Base-by-base conservation (phyloP, 208 protist genomes). In the Wallacemonas rigidus region DNA sequence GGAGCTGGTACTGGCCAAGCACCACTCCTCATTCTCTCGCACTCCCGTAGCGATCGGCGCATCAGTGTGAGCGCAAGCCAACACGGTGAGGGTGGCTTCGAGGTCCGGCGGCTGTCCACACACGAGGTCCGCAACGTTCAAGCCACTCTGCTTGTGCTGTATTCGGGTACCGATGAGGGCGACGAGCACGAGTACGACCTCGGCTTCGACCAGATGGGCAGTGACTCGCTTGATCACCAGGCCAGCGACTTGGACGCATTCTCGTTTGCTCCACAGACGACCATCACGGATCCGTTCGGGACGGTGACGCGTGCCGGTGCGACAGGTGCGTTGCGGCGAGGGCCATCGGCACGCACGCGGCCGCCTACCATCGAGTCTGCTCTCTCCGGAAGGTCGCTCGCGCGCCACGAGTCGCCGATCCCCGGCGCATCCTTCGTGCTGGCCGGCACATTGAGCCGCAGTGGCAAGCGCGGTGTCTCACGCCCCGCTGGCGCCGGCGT, bases 181-280 rank as follows among this genome's bases (percentile, higher is more conserved):
- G n/a, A 56, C 51, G 51, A n/a, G 9, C 15, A 26, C 51, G 51
- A 56, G 51, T 56, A 56, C 51, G n/a, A 56, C 9, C 51, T 56
- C 15, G n/a, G n/a, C 51, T n/a, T 56, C n/a, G 51, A 56, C 51
- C 15, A 56, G 9, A n/a, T 7, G 9, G 51, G 26, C 15, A n/a
- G 14, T 5, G 14, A n/a, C 14, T 56, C 51, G 51, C 6, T 26
- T 35, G 14, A 5, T 6, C 51, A 56, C 14, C 51, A 26, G 15
- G 51, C 14, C 15, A 56, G 14, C n/a, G 51, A 56, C 14, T n/a
- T 56, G 51, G 51, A 56, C 14, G 51, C 8, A 5, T 56, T 56
- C 26, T 26, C 2, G 14, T 56, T 56, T n/a, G 6, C 51, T n/a
- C 5, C 26, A 5, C n/a, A 26, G 9, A 26, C 51, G 8, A 35